Conservation (phyloP, 768 basidiomycete genomes). For the Lentinula aciculospora region DNA sequence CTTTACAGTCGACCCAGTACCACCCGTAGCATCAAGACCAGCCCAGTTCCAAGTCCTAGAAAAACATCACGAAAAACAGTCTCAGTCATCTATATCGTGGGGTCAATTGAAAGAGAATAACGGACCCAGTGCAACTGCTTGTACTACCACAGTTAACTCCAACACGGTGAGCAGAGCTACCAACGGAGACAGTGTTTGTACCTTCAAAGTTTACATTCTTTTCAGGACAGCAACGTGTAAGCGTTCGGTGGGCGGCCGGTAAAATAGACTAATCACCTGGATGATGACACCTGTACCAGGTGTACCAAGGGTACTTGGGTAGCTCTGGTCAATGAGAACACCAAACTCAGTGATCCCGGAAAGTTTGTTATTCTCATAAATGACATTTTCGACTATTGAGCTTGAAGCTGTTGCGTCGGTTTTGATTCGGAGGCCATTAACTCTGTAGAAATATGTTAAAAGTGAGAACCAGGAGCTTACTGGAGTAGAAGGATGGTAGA, state of each 20-base stretch:
- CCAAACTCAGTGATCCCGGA: constrained; percentile 1
- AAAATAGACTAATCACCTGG: background rate
- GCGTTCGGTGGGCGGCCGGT: too few species aligned
- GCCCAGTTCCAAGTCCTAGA: constrained; percentile 5
- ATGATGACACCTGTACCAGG: constrained; percentile 7
- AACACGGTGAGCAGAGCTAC: background rate
- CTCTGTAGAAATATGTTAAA: background rate
- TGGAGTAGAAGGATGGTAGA: too few species aligned
- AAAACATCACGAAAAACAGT: background rate
- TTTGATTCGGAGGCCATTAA: constrained; percentile 6
- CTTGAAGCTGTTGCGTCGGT: constrained; percentile 1
- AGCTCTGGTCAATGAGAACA: constrained; percentile 4
- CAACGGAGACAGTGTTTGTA: constrained; percentile 6
- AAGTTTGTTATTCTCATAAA: constrained; percentile 2
- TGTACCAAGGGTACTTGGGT: constrained; percentile 3
- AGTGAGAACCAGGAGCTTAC: too few species aligned
- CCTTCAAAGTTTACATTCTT: constrained; percentile 2
- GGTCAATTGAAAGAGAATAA: background rate
- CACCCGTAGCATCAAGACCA: constrained; percentile 1
- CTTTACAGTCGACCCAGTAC: background rate
- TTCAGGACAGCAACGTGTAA: background rate
- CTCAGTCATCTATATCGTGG: background rate
- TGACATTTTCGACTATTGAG: background rate
- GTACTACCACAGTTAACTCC: constrained; percentile 7
- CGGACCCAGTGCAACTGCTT: constrained; percentile 3